phyloP scores from a whole-genome alignment of 2,329 filamentous ascomycete genomes.

The Colletotrichum neosansevieriae region DNA sequence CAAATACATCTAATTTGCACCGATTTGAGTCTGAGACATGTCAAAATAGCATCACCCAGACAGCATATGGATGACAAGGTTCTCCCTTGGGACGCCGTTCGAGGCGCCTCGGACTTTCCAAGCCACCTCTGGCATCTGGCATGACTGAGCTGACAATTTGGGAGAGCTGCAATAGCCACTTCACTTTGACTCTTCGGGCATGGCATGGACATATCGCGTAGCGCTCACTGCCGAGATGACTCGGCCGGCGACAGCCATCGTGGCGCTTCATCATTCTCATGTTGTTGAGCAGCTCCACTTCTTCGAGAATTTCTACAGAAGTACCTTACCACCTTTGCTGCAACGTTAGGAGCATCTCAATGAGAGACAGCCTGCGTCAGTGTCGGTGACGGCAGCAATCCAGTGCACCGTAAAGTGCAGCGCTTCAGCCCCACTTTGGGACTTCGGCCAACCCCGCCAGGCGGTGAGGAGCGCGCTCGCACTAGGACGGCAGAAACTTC shows the following conservation, averaged over 20 bases:
- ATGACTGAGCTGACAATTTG: conserved; percentile 4
- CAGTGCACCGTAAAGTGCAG: no score
- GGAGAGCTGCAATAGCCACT: conserved; percentile 11
- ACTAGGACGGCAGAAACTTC: conserved; percentile 38
- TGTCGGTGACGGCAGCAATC: neutral
- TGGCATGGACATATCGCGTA: conserved; percentile 5
- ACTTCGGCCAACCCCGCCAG: conserved; percentile 35
- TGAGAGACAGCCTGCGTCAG: no score
- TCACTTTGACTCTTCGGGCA: neutral
- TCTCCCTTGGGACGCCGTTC: conserved; percentile 5
- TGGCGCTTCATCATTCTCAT: conserved; percentile 16
- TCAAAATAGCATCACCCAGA: conserved; percentile 2
- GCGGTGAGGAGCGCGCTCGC: conserved; percentile 35
- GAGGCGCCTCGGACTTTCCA: conserved; percentile 1
- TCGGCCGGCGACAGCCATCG: conserved; percentile 7
- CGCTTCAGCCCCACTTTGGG: conserved; percentile 16
- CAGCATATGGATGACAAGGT: neutral
- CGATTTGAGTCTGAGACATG: conserved; percentile 22
- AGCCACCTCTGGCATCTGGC: neutral
- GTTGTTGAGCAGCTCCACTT: conserved; percentile 8
- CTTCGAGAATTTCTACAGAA: neutral
- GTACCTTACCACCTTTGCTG: no score
- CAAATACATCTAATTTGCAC: neutral
- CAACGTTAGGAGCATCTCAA: no score
- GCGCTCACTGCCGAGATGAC: neutral